Conservation (phyloP, 1,284 basidiomycete species). For the Acaromyces ingoldii region DNA sequence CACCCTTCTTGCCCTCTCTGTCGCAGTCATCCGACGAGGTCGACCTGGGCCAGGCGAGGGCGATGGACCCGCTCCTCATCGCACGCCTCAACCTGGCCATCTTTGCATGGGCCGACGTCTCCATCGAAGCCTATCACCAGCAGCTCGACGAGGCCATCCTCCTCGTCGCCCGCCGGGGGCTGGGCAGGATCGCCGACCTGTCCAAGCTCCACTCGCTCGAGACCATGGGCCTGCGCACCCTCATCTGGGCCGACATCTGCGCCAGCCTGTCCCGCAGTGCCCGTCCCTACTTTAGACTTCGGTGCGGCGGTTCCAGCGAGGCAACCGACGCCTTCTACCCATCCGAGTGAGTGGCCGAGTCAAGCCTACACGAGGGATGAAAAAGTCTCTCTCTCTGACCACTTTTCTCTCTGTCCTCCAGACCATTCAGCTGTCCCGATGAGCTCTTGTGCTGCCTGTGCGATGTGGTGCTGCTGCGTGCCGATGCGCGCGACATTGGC, state of each 20-base stretch:
- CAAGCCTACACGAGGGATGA: neutral
- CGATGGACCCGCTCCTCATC: neutral
- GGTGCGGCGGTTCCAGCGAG: neutral
- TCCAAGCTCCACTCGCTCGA: neutral
- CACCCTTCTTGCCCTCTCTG: neutral
- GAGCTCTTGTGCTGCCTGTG: neutral
- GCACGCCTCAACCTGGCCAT: neutral
- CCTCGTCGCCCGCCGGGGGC: neutral
- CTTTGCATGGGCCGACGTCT: slow-evolving; percentile 1
- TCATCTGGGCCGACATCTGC: neutral
- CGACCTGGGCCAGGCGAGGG: neutral
- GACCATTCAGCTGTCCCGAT: neutral
- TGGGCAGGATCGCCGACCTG: neutral
- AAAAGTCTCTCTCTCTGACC: neutral
- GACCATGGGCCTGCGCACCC: neutral
- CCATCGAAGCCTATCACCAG: neutral
- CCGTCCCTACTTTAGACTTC: neutral
- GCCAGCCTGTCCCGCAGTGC: neutral
- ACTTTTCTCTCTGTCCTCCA: neutral
- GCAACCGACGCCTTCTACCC: neutral
- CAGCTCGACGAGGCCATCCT: neutral
- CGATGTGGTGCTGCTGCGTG: neutral
- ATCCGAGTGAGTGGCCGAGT: neutral
- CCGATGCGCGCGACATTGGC: neutral
- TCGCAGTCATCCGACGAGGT: neutral